These are phyloP conservation scores for Syncephalastrum racemosum DNA, from an alignment of 371 early-diverging fungal genomes.

Conservation along the genomic window DNA sequence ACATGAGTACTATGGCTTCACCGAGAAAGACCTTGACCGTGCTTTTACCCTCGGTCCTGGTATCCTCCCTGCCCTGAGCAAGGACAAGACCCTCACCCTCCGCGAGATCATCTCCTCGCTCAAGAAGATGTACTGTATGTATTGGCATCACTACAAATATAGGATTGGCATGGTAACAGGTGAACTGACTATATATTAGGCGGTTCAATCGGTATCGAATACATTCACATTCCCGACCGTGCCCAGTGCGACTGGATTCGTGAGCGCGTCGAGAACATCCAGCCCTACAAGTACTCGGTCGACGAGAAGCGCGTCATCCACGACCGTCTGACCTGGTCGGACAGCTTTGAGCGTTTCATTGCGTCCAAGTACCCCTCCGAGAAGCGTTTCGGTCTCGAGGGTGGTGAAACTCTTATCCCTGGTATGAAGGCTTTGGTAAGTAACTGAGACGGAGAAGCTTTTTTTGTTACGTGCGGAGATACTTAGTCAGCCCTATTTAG, in stretches of 20 bases:
- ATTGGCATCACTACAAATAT: not conserved
- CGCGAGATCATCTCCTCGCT: conserved; percentile 86
- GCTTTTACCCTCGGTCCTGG: conserved; percentile 92
- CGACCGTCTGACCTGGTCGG: conserved; percentile 96
- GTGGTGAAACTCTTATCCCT: conserved; percentile 94
- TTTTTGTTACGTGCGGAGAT: not conserved
- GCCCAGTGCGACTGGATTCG: conserved; percentile 97
- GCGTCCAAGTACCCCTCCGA: conserved; percentile 94
- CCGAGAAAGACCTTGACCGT: conserved; percentile 88
- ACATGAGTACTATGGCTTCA: conserved; percentile 89
- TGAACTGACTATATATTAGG: conserved; percentile 35
- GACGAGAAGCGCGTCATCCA: conserved; percentile 90
- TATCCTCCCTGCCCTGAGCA: conserved; percentile 79
- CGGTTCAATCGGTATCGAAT: conserved; percentile 93
- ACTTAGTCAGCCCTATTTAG: conserved; percentile 28
- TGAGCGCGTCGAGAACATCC: conserved; percentile 85
- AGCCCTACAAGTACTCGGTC: conserved; percentile 79
- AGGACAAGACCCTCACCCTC: conserved; percentile 72
- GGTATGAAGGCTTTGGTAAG: conserved; percentile 95
- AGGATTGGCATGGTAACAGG: conserved; percentile 5
- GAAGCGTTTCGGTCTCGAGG: conserved; percentile 98
- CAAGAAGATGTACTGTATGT: conserved; percentile 84
- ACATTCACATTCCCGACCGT: conserved; percentile 96
- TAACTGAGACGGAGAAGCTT: conserved; percentile 4
- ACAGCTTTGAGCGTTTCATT: conserved; percentile 94